Percentiles rank a stretch among this genome's conserved stretches.
Conservation (phyloP, 2,329 filamentous ascomycete species). For the Phaeosphaeria sp. region DNA sequence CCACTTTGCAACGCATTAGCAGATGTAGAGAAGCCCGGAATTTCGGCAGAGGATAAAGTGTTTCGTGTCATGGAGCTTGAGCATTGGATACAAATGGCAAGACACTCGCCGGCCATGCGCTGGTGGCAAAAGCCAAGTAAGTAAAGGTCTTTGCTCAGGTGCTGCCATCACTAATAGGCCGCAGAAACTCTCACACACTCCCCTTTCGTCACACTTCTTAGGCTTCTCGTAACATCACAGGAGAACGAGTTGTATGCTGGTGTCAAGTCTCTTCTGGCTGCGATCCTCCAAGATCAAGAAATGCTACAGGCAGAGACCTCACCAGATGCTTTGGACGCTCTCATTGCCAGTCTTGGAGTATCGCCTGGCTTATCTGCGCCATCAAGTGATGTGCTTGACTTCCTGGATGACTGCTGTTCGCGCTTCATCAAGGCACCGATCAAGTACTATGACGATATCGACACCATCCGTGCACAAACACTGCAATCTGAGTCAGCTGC, state of each 20-base stretch:
- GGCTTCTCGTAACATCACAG: constrained; percentile 60
- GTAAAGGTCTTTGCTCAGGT: constrained; percentile 7
- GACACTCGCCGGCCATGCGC: constrained; percentile 80
- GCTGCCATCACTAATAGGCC: constrained; percentile 11
- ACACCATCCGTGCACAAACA: constrained; percentile 52
- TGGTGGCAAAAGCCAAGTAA: constrained; percentile 80
- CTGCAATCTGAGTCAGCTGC: constrained; percentile 22
- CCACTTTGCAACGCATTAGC: constrained; percentile 73
- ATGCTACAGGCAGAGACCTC: constrained; percentile 62
- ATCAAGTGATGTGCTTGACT: constrained; percentile 63
- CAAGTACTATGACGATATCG: constrained; percentile 78
- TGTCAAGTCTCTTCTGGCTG: constrained; percentile 63
- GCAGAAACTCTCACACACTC: constrained; percentile 66
- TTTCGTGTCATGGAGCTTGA: constrained; percentile 77
- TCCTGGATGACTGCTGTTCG: constrained; percentile 82
- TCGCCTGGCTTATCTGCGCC: constrained; percentile 38
- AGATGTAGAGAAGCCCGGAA: constrained; percentile 57
- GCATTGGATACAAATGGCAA: constrained; percentile 80
- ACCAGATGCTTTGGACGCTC: constrained; percentile 51
- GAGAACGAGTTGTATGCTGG: constrained; percentile 58
- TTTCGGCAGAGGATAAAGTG: constrained; percentile 55
- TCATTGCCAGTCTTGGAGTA: constrained; percentile 56
- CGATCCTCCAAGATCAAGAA: constrained; percentile 69
- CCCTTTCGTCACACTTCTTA: constrained; percentile 74
- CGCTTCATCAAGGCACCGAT: constrained; percentile 78